Base-by-base conservation (phyloP, 2,329 filamentous ascomycete genomes). In the Aspergillus amoenus region DNA sequence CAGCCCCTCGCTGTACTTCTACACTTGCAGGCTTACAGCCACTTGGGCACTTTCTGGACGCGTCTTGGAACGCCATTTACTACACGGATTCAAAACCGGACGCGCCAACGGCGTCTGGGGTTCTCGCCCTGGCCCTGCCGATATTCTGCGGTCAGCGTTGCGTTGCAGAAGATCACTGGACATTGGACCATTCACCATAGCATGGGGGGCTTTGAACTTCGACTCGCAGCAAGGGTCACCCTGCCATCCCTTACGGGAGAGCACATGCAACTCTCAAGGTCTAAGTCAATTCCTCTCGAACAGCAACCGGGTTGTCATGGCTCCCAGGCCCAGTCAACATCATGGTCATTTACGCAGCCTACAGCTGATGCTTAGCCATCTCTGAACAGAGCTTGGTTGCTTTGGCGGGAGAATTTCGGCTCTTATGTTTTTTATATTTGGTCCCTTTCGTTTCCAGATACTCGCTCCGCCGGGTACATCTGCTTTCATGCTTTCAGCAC, bases 121-220 rank as follows among this genome's bases (percentile, higher is more conserved):
- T 3, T 32, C n/a, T 22, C 17, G n/a, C 11, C 42, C 32, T 54
- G 51, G n/a, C 6, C 42, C 42, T 54, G 51, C 24, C 22, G 43
- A 18, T 30, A 46, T 24, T 32, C 50, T 40, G 43, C 51, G 32
- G 43, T 54, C 43, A 54, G 44, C 43, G 51, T 47, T 41, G 50
- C 42, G 51, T 46, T 54, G 34, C 42, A 47, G 32, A 12, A 21
- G 18, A 24, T 47, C 51, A 30, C 11, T 30, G 27, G 27, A 30
- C 24, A 24, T 7, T 24, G 24, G 24, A 24, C 24, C 24, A 24
- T 24, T 7, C 24, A 24, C 9, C 27, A 30, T 30, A 30, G 27
- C 43, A 43, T 21, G 3, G 22, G 2, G 17, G 40, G 13, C 34
- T 21, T 44, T 45, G 43, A 17, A 30, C 13, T 8, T 37, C 39